Percentiles rank a stretch among this genome's conserved stretches.
phyloP scores from a whole-genome alignment of 2,329 filamentous ascomycete species.

The Dactylella cylindrospora region DNA sequence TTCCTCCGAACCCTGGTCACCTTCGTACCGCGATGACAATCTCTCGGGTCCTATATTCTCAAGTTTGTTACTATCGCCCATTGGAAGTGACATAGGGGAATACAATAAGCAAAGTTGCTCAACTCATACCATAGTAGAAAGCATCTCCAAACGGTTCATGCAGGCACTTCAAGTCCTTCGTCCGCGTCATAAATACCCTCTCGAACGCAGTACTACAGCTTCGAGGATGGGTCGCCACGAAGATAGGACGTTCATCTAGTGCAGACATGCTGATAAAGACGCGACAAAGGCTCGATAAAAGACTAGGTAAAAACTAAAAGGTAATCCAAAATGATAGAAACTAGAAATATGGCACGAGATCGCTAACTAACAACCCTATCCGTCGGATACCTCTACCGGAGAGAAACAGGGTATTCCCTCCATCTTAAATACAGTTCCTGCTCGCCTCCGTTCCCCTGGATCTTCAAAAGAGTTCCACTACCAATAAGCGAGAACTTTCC shows the following conservation, averaged over 20 bases:
- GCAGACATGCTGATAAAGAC: neutral
- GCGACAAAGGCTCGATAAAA: neutral
- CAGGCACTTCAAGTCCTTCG: slow-evolving; percentile 75
- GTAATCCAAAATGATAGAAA: neutral
- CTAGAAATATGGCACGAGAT: neutral
- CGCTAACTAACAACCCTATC: neutral
- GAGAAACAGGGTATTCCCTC: neutral
- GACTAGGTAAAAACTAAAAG: neutral
- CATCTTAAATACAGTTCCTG: neutral
- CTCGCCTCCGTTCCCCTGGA: neutral
- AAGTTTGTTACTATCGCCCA: too few species aligned
- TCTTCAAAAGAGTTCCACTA: too few species aligned
- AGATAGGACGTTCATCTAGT: slow-evolving; percentile 64
- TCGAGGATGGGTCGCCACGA: slow-evolving; percentile 88
- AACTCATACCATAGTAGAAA: slow-evolving; percentile 74
- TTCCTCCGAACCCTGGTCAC: slow-evolving; percentile 58
- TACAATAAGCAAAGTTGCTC: neutral
- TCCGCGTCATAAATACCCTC: slow-evolving; percentile 94
- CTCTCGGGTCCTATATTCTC: slow-evolving; percentile 65
- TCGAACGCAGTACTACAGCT: slow-evolving; percentile 98
- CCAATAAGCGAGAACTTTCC: too few species aligned
- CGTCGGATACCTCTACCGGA: too few species aligned
- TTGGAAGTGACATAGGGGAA: too few species aligned
- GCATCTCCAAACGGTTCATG: slow-evolving; percentile 97
- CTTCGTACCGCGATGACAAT: slow-evolving; percentile 73